These are phyloP conservation scores for Pythium aquatile DNA, from an alignment of 352 stramenopile species.

Conservation along the genomic window DNA sequence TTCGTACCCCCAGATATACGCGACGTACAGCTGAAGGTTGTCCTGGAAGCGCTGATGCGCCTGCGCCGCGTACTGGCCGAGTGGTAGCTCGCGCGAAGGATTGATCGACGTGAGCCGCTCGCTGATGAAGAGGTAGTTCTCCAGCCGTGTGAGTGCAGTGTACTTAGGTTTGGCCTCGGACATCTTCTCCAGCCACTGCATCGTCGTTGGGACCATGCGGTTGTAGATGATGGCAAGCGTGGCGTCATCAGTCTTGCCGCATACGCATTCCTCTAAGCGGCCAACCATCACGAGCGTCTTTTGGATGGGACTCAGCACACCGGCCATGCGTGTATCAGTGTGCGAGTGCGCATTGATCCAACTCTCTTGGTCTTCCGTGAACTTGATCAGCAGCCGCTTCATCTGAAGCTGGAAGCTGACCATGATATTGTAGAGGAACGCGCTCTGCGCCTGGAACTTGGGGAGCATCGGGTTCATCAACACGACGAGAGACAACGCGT, in stretches of 20 bases:
- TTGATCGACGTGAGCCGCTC: conserved; percentile 55
- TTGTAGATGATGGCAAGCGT: conserved; percentile 67
- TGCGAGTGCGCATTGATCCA: conserved; percentile 64
- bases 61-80: conserved; percentile 51
- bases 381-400: conserved; percentile 78
- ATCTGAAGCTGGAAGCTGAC: conserved; percentile 78
- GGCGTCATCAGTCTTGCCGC: conserved; percentile 52
- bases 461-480: conserved; percentile 47
- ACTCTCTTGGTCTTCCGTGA: conserved; percentile 67
- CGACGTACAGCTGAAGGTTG: conserved; percentile 47
- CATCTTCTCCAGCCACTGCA: conserved; percentile 73
- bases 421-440: conserved; percentile 69
- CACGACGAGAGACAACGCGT: conserved; percentile 60
- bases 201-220: conserved; percentile 52
- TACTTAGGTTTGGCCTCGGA: conserved; percentile 72
- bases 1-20: conserved; percentile 68
- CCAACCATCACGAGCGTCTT: conserved; percentile 71
- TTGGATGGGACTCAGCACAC: conserved; percentile 58
- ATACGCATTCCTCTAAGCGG: conserved; percentile 60
- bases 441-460: conserved; percentile 42
- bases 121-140: conserved; percentile 71
- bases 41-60: conserved; percentile 41
- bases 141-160: conserved; percentile 48
- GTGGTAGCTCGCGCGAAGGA: conserved; percentile 37
- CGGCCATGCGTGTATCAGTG: conserved; percentile 69